Base-by-base conservation (phyloP, 2,329 filamentous ascomycete species). In the Nemania abortiva region DNA sequence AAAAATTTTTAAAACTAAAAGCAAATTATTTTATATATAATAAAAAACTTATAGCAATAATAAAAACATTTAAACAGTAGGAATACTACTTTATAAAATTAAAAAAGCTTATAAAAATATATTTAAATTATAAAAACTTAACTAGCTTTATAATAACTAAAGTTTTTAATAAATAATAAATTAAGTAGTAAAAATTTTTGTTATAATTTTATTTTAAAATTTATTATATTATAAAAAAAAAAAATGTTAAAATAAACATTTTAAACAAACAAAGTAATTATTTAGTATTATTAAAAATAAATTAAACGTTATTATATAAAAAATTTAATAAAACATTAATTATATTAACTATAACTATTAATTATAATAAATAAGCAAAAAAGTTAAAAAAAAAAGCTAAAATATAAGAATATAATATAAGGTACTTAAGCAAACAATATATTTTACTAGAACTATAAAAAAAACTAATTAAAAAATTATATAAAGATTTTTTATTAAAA, bases 171-270 rank as follows among this genome's bases (percentile, higher is more conserved):
- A n/a, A n/a, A n/a, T n/a, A n/a, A n/a, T n/a, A n/a, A n/a, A 61
- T 11, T 52, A 37, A 24, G 34, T 61, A 34, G 42, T 42, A 42
- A 13, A 42, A 42, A 42, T 31, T 61, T 61, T 61, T 61, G 34
- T 61, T 31, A 9, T 24, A 61, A 37, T 61, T 61, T 52, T 50
- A 61, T 13, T 61, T 61, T 52, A 61, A 49, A 52, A 61, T 61
- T 29, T 50, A 37, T 34, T 61, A 52, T 61, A 61, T 61, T 39
- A 42, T 13, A 42, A 61, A 61, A 52, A 52, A 15, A 18, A 50
- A 50, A 61, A 61, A n/a, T n/a, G n/a, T n/a, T n/a, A n/a, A n/a
- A n/a, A n/a, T n/a, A n/a, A n/a, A n/a, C n/a, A n/a, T n/a, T n/a
- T n/a, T n/a, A n/a, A n/a, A 6, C n/a, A n/a, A 50, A 50, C 52